Evolutionary conservation across 2,329 filamentous ascomycete species (phyloP), one percentile per base, ranked within the genome.

Genomic region (Sclerotiophoma versabilis): DNA sequence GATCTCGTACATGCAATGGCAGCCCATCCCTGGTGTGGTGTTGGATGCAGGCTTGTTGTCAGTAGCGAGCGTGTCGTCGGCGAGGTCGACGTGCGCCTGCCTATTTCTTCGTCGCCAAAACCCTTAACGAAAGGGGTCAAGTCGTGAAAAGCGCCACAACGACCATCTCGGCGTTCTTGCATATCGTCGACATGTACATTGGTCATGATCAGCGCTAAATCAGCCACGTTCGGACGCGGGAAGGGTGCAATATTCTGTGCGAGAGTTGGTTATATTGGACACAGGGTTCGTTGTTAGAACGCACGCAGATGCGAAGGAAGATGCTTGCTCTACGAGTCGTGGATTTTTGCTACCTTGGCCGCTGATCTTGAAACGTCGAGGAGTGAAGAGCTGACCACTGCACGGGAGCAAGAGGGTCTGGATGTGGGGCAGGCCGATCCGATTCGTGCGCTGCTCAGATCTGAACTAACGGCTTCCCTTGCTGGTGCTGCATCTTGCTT

Each of bases 381-480:
- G 37, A 38, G 36, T 49, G 44, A 41, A 53, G 53, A 45, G 46
- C 41, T 52, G 47, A 42, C 50, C 19, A 19, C 39, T 33, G 45
- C n/a, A 32, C 29, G 45, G 39, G 39, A 49, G 25, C 27, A 65
- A 66, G 63, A 63, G 41, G 64, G 59, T 63, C 23, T 65, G 60
- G 61, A 62, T 63, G 68, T 70, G 69, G 68, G 67, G 65, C 66
- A 45, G 34, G 61, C 30, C 55, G 66, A 70, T 71, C 63, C 64
- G 69, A 72, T 73, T 72, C 64, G 66, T 51, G 63, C 57, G 57
- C 23, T 57, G 56, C 58, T 68, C 59, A 70, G 69, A 72, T 72
- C 70, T 69, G 30, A 59, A 47, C 56, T 49, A 60, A 73, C 69
- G 69, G 66, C 68, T 62, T 61, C 58, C 56, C 59, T 59, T 47